Base-by-base conservation (phyloP, 140 eudicot species). In the Ambrosia hybrid region DNA sequence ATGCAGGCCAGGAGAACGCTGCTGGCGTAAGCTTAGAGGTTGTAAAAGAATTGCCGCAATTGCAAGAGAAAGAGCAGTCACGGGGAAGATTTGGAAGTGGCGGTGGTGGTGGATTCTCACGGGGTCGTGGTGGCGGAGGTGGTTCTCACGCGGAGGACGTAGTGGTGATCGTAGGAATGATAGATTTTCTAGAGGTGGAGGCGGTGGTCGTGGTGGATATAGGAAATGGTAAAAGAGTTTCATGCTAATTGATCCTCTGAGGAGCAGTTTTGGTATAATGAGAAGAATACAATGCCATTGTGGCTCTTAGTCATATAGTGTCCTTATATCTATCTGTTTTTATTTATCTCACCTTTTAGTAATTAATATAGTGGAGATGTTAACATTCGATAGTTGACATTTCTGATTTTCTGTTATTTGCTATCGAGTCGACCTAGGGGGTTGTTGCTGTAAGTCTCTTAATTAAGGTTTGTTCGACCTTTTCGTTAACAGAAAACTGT, bases 51-150 rank as follows among this genome's bases (percentile, higher is more conserved):
- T 76, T 90, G 76, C 98, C 98, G 6, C 76, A 56, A 8, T 71
- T 93, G 73, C 97, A 93, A 78, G 97, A 90, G 38, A 87, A 82
- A 78, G 97, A 89, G 57, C 88, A 73, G 57, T 9, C 82, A 3
- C 77, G 94, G 63, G 84, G 83, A n/a, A 83, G 87, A 58, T 81
- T 61, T 73, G 92, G 97, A 3, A 84, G 84, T 1, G 85, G 89
- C 13, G 52, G 78, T 16, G 80, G 90, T 16, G 80, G 90, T 26
- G 80, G 85, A 72, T 52, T 56, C 76, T 76, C 76, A 10, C 78
- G 78, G 3, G 78, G 78, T 6, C 66, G 62, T 43, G 49, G 73
- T 10, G 45, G 72, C 4, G 65, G 81, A 2, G 86, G 88, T 17
- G 80, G 30, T 69, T 51, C 34, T 69, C 74, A 33, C 78, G 71